Evolutionary conservation across 148 eudicot genomes (phyloP), one percentile per base, ranked within the genome.

Genomic region (Cornus florida): DNA sequence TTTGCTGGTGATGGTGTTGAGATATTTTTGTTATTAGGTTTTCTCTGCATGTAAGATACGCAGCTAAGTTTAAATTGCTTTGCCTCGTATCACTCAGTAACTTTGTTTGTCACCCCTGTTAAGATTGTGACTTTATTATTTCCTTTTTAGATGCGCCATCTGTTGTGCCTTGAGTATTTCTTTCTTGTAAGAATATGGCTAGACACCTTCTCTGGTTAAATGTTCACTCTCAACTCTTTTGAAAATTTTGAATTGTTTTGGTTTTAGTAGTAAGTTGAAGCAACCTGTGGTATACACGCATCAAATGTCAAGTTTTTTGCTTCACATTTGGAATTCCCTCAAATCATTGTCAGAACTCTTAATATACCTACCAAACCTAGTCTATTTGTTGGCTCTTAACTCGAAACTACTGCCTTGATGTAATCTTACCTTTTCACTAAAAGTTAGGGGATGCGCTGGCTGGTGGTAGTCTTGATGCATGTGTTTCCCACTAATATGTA

Each of bases 1-100:
- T 31, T 62, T 82, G 82, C 82, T 78, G 82, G 82, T 70, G 78
- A 78, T 75, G 82, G 76, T 78, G 79, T n/a, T 62, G 62, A 74
- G 82, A 39, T 62, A 19, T 41, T 73, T 67, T 69, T 39, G 39
- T 48, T 39, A 22, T 33, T 7, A 67, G 66, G 81, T 82, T 82
- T 6, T 69, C 67, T 78, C 71, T 73, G 53, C 78, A 78, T 79
- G 60, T 82, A 78, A 78, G 82, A 78, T 78, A 66, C 62, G 78
- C 85, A 82, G 85, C 82, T 43, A 82, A 62, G 74, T 82, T 33
- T 2, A 57, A 67, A 35, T 23, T 2, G 17, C 69, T 75, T 74
- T 22, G 70, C 78, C 74, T 65, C 65, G 33, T 67, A 8, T 31
- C 65, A 62, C 74, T 39, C 78, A 77, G 53, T 60, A 73, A 69